Evolutionary conservation across 164 flowering plant species (phyloP), one percentile per base, ranked within the genome.

Genomic region (Vitis rupestris): DNA sequence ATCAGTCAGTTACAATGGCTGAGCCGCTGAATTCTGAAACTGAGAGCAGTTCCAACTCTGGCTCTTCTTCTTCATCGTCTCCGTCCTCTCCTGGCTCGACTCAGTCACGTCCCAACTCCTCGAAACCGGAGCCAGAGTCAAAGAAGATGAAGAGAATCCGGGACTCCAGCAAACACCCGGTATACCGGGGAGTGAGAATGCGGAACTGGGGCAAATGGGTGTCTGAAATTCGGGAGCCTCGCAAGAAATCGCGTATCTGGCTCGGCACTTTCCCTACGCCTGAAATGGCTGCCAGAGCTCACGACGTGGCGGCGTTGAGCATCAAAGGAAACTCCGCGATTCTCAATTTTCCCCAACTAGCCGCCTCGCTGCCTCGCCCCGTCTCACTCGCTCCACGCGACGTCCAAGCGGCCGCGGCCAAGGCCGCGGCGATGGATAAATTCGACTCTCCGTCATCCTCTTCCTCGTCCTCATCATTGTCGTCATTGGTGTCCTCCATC

Each of bases 161-260:
- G 14, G 78, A 75, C 17, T 60, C 67, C 49, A 76, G 59, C 78
- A 80, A 80, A 47, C 76, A 78, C 78, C 85, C 86, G n/a, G 82
- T 78, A 0, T 85, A 85, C 71, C 68, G 85, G 0, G 88, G 88
- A 0, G 86, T 85, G 7, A 80, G 88, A 27, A 85, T 81, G 88
- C 52, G 88, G 6, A 70, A 51, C 23, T 85, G 88, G 88, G 88
- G 88, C 7, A 83, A 83, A 74, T 85, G 88, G 88, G 88, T 85
- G 3, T 85, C 88, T 14, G 88, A 85, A 78, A 85, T 85, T 48
- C 80, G 88, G 4, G 85, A 85, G 77, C 88, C 88, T 0, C 78
- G 86, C 15, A 85, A 85, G 72, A 85, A 85, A 68, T 81, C 84
- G 8, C 77, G 88, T n/a, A 85, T 85, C 56, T 85, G 88, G 88